Conservation (phyloP, 352 stramenopile genomes). For the Phytophthora idaei region DNA sequence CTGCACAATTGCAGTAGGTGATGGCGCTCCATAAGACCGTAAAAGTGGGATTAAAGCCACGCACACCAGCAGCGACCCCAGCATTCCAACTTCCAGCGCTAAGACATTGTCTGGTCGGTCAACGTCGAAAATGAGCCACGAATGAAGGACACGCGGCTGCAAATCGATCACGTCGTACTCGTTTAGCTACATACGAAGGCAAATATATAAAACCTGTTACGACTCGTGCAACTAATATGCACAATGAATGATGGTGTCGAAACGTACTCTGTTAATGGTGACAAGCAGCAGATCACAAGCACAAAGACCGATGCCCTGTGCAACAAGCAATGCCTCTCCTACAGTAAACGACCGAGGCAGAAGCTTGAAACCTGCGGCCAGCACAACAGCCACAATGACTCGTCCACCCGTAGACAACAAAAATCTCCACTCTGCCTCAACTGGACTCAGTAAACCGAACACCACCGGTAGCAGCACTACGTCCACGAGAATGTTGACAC, state of each 20-base stretch:
- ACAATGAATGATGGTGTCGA: neutral
- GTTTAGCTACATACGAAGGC: constrained; percentile 25
- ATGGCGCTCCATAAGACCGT: constrained; percentile 43
- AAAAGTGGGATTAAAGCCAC: constrained; percentile 56
- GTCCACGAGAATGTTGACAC: constrained; percentile 50
- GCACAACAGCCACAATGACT: constrained; percentile 37
- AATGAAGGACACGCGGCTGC: constrained; percentile 4
- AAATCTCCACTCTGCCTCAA: constrained; percentile 43
- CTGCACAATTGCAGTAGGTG: constrained; percentile 42
- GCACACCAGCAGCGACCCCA: constrained; percentile 56
- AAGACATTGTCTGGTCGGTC: constrained; percentile 52
- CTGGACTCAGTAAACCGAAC: constrained; percentile 27
- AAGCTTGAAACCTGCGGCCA: constrained; percentile 47
- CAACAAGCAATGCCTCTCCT: constrained; percentile 70
- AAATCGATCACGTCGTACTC: constrained; percentile 30
- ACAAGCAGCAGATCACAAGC: constrained; percentile 59
- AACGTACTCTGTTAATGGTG: constrained; percentile 46
- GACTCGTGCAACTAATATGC: neutral
- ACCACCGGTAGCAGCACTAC: constrained; percentile 40
- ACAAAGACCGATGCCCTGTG: constrained; percentile 60
- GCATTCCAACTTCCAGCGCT: constrained; percentile 62
- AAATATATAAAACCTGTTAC: neutral
- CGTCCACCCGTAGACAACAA: constrained; percentile 46
- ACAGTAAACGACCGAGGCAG: constrained; percentile 75
- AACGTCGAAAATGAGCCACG: constrained; percentile 40